Percentiles rank a stretch among this genome's conserved stretches.
These are phyloP conservation scores for Penicillium vulpinum DNA, from an alignment of 2,329 filamentous ascomycete species.

Conservation along the genomic window DNA sequence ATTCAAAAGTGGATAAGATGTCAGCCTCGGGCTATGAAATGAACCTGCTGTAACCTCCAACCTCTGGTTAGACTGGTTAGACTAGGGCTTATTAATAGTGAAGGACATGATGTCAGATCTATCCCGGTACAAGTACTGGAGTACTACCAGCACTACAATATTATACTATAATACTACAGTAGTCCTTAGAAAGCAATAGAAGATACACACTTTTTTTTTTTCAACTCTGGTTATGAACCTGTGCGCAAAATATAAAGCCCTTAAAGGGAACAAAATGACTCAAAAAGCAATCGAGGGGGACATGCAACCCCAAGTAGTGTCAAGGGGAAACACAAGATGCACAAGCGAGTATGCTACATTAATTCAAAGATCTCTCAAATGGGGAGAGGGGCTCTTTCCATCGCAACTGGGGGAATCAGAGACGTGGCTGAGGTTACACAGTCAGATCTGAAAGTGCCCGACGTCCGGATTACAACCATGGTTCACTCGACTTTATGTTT, in stretches of 20 bases:
- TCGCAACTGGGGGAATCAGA: constrained; percentile 6
- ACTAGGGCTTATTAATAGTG: constrained; percentile 9
- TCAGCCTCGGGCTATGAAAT: constrained; percentile 13
- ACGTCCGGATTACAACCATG: constrained; percentile 5
- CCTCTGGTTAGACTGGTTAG: background rate
- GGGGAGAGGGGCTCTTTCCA: constrained; percentile 1
- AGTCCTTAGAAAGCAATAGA: background rate
- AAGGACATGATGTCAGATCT: constrained; percentile 15
- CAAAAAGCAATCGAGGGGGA: background rate
- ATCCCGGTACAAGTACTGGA: too few relatives aligned
- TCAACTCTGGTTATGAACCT: background rate
- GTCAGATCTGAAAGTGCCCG: constrained; percentile 9
- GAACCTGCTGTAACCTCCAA: too few relatives aligned
- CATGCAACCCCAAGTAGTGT: constrained; percentile 3
- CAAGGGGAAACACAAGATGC: background rate
- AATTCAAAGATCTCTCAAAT: background rate
- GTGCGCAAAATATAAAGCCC: background rate
- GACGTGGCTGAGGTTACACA: constrained; percentile 4
- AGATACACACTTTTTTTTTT: too few relatives aligned
- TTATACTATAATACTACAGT: too few relatives aligned
- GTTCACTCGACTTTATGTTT: constrained; percentile 4
- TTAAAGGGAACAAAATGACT: background rate
- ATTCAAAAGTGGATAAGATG: constrained; percentile 12
- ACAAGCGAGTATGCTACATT: background rate
- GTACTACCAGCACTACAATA: too few relatives aligned